Percentiles rank a stretch among this genome's conserved stretches.
Evolutionary conservation across 2,329 filamentous ascomycete genomes (phyloP).

Genomic region (Phyllosticta citribraziliensis): DNA sequence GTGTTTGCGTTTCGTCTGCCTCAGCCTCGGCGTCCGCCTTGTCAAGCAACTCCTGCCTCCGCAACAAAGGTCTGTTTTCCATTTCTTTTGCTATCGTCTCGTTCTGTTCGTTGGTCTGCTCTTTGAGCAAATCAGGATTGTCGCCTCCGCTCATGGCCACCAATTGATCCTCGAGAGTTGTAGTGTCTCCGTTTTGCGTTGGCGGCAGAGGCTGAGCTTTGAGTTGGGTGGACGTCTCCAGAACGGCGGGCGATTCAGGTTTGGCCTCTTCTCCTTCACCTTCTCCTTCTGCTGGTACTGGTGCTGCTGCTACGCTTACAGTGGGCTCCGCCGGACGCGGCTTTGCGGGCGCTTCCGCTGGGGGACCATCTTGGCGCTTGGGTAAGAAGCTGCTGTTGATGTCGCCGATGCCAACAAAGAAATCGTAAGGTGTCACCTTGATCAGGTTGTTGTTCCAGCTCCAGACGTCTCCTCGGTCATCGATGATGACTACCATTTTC

Average conservation of each 20-base stretch:
- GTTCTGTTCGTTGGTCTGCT: conserved; percentile 77
- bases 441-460: conserved; percentile 86
- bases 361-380: conserved; percentile 46
- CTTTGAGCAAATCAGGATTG: conserved; percentile 56
- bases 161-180: conserved; percentile 62
- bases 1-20: conserved; percentile 42
- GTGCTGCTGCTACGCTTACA: not conserved
- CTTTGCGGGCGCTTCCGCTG: conserved; percentile 1
- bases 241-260: not conserved
- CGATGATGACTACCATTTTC: conserved; percentile 98
- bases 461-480: conserved; percentile 95
- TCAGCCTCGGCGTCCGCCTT: conserved; percentile 61
- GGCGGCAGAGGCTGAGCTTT: conserved; percentile 5
- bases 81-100: conserved; percentile 81
- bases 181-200: conserved; percentile 36
- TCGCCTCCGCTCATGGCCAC: conserved; percentile 66
- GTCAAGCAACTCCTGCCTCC: conserved; percentile 85
- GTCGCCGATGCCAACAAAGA: conserved; percentile 95
- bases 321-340: not conserved
- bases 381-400: conserved; percentile 97
- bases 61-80: conserved; percentile 77
- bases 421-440: conserved; percentile 91
- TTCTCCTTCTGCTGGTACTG: too few species aligned
- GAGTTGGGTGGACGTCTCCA: conserved; percentile 4
- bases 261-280: not conserved